Base-by-base conservation (phyloP, 2,329 filamentous ascomycete species). In the Fusarium hainanense region DNA sequence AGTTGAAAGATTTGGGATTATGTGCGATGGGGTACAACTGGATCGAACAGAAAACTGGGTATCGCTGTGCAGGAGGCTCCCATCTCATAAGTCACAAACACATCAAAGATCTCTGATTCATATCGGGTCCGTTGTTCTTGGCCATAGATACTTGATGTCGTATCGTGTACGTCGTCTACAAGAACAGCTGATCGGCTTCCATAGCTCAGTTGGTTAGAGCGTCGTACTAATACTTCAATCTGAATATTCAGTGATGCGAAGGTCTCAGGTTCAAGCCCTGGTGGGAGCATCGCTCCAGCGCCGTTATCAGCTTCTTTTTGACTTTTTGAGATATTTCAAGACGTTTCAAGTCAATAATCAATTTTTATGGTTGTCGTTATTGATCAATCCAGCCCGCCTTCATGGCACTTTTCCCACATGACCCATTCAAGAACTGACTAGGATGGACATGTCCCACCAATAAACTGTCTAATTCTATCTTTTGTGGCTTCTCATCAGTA, bases 61-160 rank as follows among this genome's bases (percentile, higher is more conserved):
- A 37, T 37, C 32, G 32, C 9, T 18, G 32, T 18, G 32, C 16
- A 3, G 32, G 32, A 37, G 16, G 16, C 5, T 37, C 32, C 9
- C 32, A 37, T 37, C 18, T 37, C 6, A 37, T 18, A 37, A 37
- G 32, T 18, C 32, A 18, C 32, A 0, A 37, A 37, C 32, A 37
- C 5, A 18, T 37, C 9, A 37, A 37, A 6, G 16, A n/a, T 37
- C 32, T 37, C 9, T 37, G 16, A 34, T 10, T 6, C 1, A 34
- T 6, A 18, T 34, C 32, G 5, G 5, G 16, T 10, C 1, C 32
- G 32, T 1, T 34, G 8, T 34, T 34, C 1, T 3, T 3, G 32
- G 4, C 2, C 5, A 4, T 16, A 1, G 1, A 16, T 0, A 34
- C 14, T 18, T 34, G 16, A 0, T 0, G 0, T 10, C 1, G 1